Conservation (phyloP, 164 flowering plant genomes). For the Vitis labrusca region DNA sequence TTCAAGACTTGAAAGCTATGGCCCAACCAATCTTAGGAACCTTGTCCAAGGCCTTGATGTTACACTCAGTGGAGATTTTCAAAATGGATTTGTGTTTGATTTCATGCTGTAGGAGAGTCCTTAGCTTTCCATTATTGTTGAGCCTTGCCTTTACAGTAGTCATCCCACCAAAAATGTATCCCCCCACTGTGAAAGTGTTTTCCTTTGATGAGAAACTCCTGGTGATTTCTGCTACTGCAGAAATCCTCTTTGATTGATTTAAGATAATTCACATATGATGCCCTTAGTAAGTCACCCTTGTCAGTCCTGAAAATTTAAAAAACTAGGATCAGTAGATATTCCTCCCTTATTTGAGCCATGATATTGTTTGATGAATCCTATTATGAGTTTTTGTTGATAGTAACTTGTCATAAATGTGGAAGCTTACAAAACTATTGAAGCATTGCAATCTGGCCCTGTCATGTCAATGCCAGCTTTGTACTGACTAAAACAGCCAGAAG, state of each 20-base stretch:
- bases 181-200: conserved; percentile 13
- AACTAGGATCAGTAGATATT: too few species aligned
- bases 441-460: background rate
- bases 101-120: conserved; percentile 1
- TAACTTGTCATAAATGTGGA: background rate
- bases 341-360: background rate
- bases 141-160: conserved; percentile 14
- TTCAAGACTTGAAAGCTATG: background rate
- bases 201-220: conserved; percentile 5
- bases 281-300: conserved; percentile 7
- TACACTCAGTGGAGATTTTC: conserved; percentile 7
- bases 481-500: background rate
- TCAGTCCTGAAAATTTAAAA: conserved; percentile 5
- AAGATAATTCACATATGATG: conserved; percentile 3
- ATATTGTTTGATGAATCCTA: too few species aligned
- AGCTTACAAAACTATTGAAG: conserved; percentile 18
- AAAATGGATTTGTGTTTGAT: conserved; percentile 3
- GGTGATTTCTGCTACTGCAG: conserved; percentile 11
- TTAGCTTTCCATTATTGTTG: conserved; percentile 12
- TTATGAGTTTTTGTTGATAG: background rate
- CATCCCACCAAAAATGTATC: conserved; percentile 4
- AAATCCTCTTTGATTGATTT: conserved; percentile 5
- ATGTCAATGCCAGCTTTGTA: conserved; percentile 9
- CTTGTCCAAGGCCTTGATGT: conserved; percentile 12
- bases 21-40: conserved; percentile 19